Conservation (phyloP, 768 basidiomycete genomes). For the Hericium alpestre region DNA sequence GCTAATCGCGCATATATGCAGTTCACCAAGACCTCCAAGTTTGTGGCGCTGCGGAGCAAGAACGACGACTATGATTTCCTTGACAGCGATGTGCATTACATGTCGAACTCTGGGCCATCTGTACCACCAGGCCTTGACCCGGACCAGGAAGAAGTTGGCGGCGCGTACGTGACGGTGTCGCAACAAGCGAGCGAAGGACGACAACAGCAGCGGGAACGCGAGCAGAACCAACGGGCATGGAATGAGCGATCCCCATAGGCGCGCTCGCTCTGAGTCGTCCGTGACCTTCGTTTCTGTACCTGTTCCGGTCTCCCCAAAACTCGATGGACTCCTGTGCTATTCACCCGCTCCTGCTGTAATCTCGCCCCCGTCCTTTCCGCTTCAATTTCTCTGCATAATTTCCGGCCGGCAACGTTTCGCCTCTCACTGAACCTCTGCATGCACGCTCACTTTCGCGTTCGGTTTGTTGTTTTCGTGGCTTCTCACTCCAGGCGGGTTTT, state of each 20-base stretch:
- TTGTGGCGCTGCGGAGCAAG: slow-evolving; percentile 70
- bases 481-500: slow-evolving; percentile 1
- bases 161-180: slow-evolving; percentile 80
- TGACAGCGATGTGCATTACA: slow-evolving; percentile 35
- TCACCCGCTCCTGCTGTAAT: not conserved
- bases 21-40: slow-evolving; percentile 85
- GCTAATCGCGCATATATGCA: slow-evolving; percentile 19
- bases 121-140: slow-evolving; percentile 58
- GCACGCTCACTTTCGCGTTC: not conserved
- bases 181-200: slow-evolving; percentile 60
- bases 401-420: not conserved
- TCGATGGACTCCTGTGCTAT: not conserved
- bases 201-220: slow-evolving; percentile 7
- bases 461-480: not conserved
- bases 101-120: slow-evolving; percentile 27
- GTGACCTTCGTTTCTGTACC: not conserved
- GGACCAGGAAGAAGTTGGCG: slow-evolving; percentile 60
- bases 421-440: not conserved
- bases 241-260: slow-evolving; percentile 4
- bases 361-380: not conserved
- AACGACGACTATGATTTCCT: slow-evolving; percentile 65
- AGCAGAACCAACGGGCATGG: slow-evolving; percentile 5
- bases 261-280: not conserved
- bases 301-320: not conserved
- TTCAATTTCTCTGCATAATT: not conserved